phyloP scores from a whole-genome alignment of 768 basidiomycete genomes.

The Rhizopogon vulgaris region DNA sequence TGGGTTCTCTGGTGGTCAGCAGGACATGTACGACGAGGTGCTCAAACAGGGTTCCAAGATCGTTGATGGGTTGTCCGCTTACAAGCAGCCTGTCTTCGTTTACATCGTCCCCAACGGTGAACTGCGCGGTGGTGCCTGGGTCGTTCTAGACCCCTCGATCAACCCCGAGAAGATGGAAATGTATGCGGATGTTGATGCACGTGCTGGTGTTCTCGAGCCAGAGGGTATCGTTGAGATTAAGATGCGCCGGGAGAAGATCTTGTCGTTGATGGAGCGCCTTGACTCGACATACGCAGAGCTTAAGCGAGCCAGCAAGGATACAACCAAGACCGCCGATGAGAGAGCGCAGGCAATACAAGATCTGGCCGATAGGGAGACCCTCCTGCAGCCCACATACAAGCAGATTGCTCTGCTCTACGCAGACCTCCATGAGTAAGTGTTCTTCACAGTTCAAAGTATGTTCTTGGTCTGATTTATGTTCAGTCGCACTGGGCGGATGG shows the following conservation, averaged over 20 bases:
- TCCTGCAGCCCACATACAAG: conserved; percentile 86
- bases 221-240: conserved; percentile 98
- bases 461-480: conserved; percentile 6
- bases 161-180: conserved; percentile 98
- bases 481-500: conserved; percentile 93
- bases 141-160: conserved; percentile 96
- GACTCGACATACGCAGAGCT: conserved; percentile 77
- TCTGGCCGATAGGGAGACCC: conserved; percentile 68
- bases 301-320: conserved; percentile 76
- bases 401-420: conserved; percentile 92
- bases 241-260: conserved; percentile 91
- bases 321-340: conserved; percentile 67
- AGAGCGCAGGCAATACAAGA: conserved; percentile 62
- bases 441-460: background rate
- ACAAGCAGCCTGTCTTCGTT: conserved; percentile 97
- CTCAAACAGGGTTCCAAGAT: conserved; percentile 98
- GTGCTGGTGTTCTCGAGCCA: conserved; percentile 94
- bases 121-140: conserved; percentile 98
- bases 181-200: conserved; percentile 94
- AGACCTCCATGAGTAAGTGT: conserved; percentile 88
- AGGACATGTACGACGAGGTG: conserved; percentile 98
- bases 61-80: conserved; percentile 94
- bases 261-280: conserved; percentile 87
- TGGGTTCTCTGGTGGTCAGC: conserved; percentile 99
- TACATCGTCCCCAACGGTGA: conserved; percentile 99